A percentile compares a stretch with the other conserved stretches of the same genome.
Evolutionary conservation across 768 basidiomycete species (phyloP).

Genomic region (Trametes cinnabarina): DNA sequence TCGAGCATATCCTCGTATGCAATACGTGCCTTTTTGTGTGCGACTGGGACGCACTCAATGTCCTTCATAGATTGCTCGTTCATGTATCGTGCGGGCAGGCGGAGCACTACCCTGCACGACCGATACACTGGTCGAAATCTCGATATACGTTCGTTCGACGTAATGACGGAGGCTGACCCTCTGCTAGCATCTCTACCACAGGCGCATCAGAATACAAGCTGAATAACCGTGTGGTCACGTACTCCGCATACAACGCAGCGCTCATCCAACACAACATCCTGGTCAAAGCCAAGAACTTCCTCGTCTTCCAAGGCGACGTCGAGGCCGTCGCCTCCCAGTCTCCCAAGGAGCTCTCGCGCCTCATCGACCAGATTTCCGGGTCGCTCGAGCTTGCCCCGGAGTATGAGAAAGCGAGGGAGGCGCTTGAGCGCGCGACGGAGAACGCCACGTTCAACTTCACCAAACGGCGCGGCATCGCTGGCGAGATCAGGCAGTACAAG

Average conservation of each 20-base stretch:
- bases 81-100: too few relatives aligned
- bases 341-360: constrained; percentile 80
- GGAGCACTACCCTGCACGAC: too few relatives aligned
- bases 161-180: background rate
- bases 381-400: constrained; percentile 85
- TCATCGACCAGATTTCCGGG: constrained; percentile 95
- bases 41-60: too few relatives aligned
- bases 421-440: constrained; percentile 88
- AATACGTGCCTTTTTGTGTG: too few relatives aligned
- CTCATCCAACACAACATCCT: constrained; percentile 91
- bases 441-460: constrained; percentile 93
- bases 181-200: constrained; percentile 75
- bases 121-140: too few relatives aligned
- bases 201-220: constrained; percentile 91
- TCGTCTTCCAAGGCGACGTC: constrained; percentile 99
- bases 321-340: constrained; percentile 97
- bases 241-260: constrained; percentile 84
- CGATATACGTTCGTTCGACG: too few relatives aligned
- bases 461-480: constrained; percentile 88
- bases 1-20: too few relatives aligned
- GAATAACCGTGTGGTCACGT: constrained; percentile 78
- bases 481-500: constrained; percentile 96
- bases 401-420: constrained; percentile 87
- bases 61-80: too few relatives aligned
- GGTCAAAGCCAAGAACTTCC: constrained; percentile 98